Evolutionary conservation across 257 asterid species (phyloP), one percentile per base, ranked within the genome.

Genomic region (Nicotiana tabacum): DNA sequence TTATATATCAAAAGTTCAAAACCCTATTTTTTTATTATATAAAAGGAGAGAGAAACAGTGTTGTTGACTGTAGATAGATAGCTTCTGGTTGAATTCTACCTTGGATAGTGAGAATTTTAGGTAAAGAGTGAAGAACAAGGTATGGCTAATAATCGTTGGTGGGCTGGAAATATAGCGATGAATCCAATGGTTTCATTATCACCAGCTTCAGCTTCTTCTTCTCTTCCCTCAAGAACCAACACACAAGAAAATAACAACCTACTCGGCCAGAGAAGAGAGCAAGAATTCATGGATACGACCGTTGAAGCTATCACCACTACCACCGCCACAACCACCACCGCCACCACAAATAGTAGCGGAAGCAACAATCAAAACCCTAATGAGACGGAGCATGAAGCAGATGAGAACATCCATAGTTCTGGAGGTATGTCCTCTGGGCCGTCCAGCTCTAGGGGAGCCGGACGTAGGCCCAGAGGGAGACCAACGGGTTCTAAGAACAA

Each of bases 121-220:
- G 82, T 70, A 79, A 51, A 51, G 53, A 27, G 83, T 80, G 77
- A 83, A 85, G 85, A 84, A 78, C 32, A 16, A 77, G 43, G 16
- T 30, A 93, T 94, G 98, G 91, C 94, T 3, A 90, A 91, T 3
- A 90, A 91, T 86, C 82, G 92, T 82, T 94, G 98, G 98, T 92
- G 98, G 98, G 88, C 89, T 64, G 98, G 90, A 66, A 91, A 90
- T 78, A 77, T 83, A 86, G 88, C 80, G 82, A 90, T 89, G 92
- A 92, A 92, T 74, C 92, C 91, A 55, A 85, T 92, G 88, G 83
- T 86, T 12, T 86, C 91, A 12, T 37, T 87, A 90, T 83, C 92
- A 89, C 33, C 91, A 86, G 83, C 90, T 90, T 9, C 51, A 9
- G 9, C 48, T 39, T 39, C 9, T 39, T 43, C 51, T 43, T 43